Percentiles rank a stretch among this genome's conserved stretches.
phyloP scores from a whole-genome alignment of 768 basidiomycete species.

The Neoboletus subvelutipes region DNA sequence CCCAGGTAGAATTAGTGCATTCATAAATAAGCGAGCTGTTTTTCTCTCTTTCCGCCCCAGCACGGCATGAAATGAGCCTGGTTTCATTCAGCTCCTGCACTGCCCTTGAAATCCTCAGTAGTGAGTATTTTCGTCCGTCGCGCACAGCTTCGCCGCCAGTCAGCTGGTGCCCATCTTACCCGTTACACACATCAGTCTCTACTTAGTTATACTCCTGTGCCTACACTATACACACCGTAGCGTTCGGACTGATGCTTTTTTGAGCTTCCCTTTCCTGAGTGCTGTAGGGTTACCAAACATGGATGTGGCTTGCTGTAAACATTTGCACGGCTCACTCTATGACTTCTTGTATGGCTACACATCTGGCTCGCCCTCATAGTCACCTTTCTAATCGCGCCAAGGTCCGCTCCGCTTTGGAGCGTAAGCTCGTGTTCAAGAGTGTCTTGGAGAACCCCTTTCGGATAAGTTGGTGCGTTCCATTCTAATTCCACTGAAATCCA shows the following conservation, averaged over 20 bases:
- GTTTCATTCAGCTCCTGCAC: not conserved
- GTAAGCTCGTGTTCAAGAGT: slow-evolving; percentile 65
- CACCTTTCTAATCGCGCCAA: slow-evolving; percentile 66
- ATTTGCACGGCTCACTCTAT: too few relatives aligned
- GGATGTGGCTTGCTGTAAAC: not conserved
- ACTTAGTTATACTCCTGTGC: not conserved
- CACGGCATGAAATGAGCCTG: not conserved
- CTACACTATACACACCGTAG: not conserved
- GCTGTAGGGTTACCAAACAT: not conserved
- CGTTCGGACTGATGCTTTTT: not conserved
- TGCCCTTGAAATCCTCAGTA: not conserved
- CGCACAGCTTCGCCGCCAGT: not conserved
- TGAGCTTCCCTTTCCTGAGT: not conserved
- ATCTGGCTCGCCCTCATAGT: slow-evolving; percentile 50
- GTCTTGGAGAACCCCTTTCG: slow-evolving; percentile 73
- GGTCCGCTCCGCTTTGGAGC: slow-evolving; percentile 43
- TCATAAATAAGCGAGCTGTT: not conserved
- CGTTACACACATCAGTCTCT: not conserved
- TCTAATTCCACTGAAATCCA: not conserved
- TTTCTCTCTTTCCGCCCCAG: not conserved
- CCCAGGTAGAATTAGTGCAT: not conserved
- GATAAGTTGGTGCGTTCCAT: slow-evolving; percentile 55
- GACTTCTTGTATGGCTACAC: slow-evolving; percentile 48
- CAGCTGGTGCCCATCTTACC: not conserved
- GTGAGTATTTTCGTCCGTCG: not conserved